Base-by-base conservation (phyloP, 441 rosid genomes). In the Adansonia madagascariensis region DNA sequence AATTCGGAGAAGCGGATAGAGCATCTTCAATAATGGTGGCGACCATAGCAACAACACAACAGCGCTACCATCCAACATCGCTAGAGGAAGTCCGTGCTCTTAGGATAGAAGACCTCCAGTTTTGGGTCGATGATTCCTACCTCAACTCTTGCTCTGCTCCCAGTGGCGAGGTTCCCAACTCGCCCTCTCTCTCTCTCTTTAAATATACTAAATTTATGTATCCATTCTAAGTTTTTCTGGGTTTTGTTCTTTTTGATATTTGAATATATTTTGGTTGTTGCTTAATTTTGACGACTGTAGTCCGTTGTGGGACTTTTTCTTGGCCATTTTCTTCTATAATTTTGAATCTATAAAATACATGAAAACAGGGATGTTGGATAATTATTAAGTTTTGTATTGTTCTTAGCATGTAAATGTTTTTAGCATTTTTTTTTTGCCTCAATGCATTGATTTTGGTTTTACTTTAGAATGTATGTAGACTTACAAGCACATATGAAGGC, bases 51-150 rank as follows among this genome's bases (percentile, higher is more conserved):
- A 76, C 80, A 10, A 79, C 75, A 15, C 81, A 77, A 6, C 81
- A 73, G 75, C 86, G 82, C 79, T 88, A 89, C 79, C 99, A 95
- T 77, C 97, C 99, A 0, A 83, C 89, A 35, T 84, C 99, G 11
- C 86, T 86, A 3, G 99, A 95, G 80, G 99, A 95, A 85, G 99
- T 95, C 0, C 84, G 97, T 77, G 93, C 99, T 12, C 98, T 95
- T 20, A 92, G 99, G 98, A 95, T 95, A 76, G 99, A 98, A 35
- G 99, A 95, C 88, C 88, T 95, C 24, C 99, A 89, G 84, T 92
- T 89, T 50, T 95, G 99, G 99, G 93, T 86, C 82, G 98, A 95
- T 66, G 99, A 95, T 75, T 79, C 78, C 70, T 94, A 95, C 85
- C 98, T 95, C 84, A 84, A 71, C 75, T 88, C 97, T 82, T 94